Evolutionary conservation across 192 early-diverging fungal genomes (phyloP), one percentile per base, ranked within the genome.

Genomic region (Entophlyctis helioformis): DNA sequence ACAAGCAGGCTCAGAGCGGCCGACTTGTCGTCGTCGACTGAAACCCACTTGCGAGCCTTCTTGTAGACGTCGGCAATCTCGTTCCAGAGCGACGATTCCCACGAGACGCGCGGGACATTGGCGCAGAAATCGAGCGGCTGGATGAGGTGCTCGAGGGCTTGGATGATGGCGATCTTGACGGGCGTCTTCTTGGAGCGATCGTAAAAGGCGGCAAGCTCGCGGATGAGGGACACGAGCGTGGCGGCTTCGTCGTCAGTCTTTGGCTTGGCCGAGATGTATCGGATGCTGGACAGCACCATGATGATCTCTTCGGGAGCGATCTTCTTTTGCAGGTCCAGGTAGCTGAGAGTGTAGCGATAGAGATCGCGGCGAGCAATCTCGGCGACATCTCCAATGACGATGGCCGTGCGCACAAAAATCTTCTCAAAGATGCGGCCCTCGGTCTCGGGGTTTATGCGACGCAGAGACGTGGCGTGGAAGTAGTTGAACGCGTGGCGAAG

Each of bases 291-390:
- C 16, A 72, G 51, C n/a, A 57, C 35, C 19, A 59, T 35, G 18
- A 71, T 50, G 32, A 72, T 64, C 46, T 72, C 68, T 36, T 72
- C 70, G 26, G n/a, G n/a, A n/a, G n/a, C n/a, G n/a, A n/a, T n/a
- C n/a, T n/a, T n/a, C n/a, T n/a, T n/a, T n/a, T n/a, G n/a, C n/a
- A n/a, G n/a, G n/a, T n/a, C n/a, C n/a, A n/a, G n/a, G n/a, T n/a
- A n/a, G n/a, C n/a, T n/a, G 44, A 42, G 33, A 25, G 24, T 44
- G 1, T 18, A 35, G 19, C 36, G 43, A 13, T 15, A 52, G 19
- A 6, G 27, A 19, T 29, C 9, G 23, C 2, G 9, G 44, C 6
- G 39, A 22, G 22, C 25, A n/a, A 31, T 31, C 29, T 42, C n/a
- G 15, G 60, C 61, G 34, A 72, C 39, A 38, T 72, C 63, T 10